Evolutionary conservation across 1,139 yeast species (phyloP).

Genomic region (Suhomyces panamericanus): DNA sequence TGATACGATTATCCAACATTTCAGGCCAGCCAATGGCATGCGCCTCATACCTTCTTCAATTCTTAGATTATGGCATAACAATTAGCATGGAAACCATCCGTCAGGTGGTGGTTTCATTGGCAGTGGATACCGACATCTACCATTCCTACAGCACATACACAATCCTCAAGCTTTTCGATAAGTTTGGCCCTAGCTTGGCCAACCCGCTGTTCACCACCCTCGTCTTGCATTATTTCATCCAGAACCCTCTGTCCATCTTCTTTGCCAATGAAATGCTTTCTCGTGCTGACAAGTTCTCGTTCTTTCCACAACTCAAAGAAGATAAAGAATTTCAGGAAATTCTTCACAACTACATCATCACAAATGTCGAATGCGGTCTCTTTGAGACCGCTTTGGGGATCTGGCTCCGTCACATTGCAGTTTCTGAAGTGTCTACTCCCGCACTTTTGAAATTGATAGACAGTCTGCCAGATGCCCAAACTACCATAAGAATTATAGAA

Average conservation of each 20-base stretch:
- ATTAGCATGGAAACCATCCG: slow-evolving; percentile 7
- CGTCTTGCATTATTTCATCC: slow-evolving; percentile 10
- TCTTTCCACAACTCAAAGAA: neutral
- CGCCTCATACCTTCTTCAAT: slow-evolving; percentile 17
- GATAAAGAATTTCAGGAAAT: slow-evolving; percentile 4
- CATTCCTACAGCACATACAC: slow-evolving; percentile 14
- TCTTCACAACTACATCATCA: slow-evolving; percentile 4
- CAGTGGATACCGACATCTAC: slow-evolving; percentile 11
- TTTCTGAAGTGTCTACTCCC: slow-evolving; percentile 1
- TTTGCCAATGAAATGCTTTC: slow-evolving; percentile 14
- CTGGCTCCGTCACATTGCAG: slow-evolving; percentile 7
- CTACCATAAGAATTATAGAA: neutral
- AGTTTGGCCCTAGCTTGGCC: neutral
- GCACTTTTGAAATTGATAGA: neutral
- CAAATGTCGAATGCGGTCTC: slow-evolving; percentile 12
- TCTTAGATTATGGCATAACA: slow-evolving; percentile 3
- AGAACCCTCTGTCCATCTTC: slow-evolving; percentile 13
- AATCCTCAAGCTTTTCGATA: slow-evolving; percentile 14
- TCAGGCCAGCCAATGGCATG: slow-evolving; percentile 29
- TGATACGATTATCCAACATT: slow-evolving; percentile 11
- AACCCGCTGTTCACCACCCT: neutral
- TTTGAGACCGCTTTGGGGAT: slow-evolving; percentile 9
- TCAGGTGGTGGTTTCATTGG: slow-evolving; percentile 10
- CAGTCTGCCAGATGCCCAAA: neutral
- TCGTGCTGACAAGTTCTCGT: neutral